phyloP scores from a whole-genome alignment of 2,329 filamentous ascomycete genomes.

The Hypoxylon sp. region DNA sequence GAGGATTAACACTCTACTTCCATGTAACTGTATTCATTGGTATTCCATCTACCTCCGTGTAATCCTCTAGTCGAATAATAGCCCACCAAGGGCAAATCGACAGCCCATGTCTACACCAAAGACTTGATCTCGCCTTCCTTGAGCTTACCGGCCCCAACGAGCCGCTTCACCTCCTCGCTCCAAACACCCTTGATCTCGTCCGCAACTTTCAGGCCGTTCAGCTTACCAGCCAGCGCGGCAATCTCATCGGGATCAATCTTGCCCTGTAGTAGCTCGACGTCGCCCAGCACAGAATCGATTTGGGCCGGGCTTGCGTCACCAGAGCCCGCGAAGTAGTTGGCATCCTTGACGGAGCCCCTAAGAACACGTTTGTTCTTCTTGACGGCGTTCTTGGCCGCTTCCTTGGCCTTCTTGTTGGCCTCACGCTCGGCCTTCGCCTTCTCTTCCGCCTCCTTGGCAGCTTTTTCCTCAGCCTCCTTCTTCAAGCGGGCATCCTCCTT shows the following conservation, averaged over 20 bases:
- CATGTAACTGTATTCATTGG: conserved; percentile 1
- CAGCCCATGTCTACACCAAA: conserved; percentile 53
- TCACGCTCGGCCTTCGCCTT: conserved; percentile 87
- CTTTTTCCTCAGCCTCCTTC: conserved; percentile 85
- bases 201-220: conserved; percentile 82
- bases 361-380: conserved; percentile 99
- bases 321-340: conserved; percentile 86
- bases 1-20: neutral
- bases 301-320: conserved; percentile 79
- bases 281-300: conserved; percentile 85
- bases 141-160: conserved; percentile 85
- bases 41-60: conserved; percentile 11
- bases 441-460: conserved; percentile 86
- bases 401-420: conserved; percentile 93
- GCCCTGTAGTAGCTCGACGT: conserved; percentile 87
- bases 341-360: conserved; percentile 93
- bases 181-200: conserved; percentile 90
- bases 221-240: conserved; percentile 82
- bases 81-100: neutral
- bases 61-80: conserved; percentile 4
- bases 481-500: conserved; percentile 86
- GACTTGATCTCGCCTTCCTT: conserved; percentile 86
- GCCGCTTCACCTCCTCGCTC: conserved; percentile 79
- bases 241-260: conserved; percentile 95
- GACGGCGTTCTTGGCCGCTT: conserved; percentile 97